Conservation (phyloP, 108 stramenopile species). For the Nannochloropsis granulata region DNA sequence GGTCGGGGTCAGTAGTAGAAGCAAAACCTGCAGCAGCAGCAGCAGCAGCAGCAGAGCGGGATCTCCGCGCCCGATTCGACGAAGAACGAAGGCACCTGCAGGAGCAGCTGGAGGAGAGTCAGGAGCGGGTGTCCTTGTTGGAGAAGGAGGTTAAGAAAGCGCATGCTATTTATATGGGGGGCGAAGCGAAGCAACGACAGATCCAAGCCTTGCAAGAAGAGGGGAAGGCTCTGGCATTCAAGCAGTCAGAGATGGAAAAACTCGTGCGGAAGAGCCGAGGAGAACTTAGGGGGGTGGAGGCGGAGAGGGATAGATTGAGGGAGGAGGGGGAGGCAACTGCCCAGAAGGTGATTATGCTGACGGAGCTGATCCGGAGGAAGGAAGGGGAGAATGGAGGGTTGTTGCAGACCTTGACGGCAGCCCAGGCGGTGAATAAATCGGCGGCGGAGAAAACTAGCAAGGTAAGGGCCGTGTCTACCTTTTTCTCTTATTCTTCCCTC, state of each 20-base stretch:
- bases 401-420: slow-evolving; percentile 12
- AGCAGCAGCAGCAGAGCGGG: too few species aligned
- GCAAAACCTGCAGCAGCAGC: too few species aligned
- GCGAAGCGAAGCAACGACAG: neutral
- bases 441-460: neutral
- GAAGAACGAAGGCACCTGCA: neutral
- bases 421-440: slow-evolving; percentile 10
- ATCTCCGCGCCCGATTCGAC: neutral
- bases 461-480: neutral
- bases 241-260: slow-evolving; percentile 31
- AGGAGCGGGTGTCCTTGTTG: neutral
- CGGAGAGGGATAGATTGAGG: neutral
- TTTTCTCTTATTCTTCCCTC: neutral
- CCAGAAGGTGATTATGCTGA: neutral
- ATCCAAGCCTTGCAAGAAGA: slow-evolving; percentile 23
- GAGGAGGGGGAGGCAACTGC: neutral
- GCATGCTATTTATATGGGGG: neutral
- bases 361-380: neutral
- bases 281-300: neutral
- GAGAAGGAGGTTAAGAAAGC: neutral
- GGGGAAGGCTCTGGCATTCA: slow-evolving; percentile 13
- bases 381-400: slow-evolving; percentile 4
- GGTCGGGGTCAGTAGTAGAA: too few species aligned
- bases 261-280: slow-evolving; percentile 10
- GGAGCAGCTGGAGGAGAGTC: neutral